phyloP scores from a whole-genome alignment of 2,329 filamentous ascomycete species.

The Fusarium albidum region DNA sequence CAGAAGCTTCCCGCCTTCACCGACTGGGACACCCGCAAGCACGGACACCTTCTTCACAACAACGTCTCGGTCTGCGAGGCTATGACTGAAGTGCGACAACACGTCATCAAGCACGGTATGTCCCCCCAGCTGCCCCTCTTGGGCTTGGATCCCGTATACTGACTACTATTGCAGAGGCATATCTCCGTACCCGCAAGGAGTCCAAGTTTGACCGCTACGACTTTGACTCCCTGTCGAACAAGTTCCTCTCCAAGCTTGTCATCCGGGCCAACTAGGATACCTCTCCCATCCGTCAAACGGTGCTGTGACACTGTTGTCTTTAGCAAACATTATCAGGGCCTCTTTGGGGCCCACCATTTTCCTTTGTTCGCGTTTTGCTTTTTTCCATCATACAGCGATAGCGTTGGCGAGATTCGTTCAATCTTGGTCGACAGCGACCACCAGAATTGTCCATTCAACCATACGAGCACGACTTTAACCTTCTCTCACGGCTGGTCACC shows the following conservation, averaged over 20 bases:
- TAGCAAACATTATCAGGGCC: conserved; percentile 18
- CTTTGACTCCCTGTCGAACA: conserved; percentile 96
- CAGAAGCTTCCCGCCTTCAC: conserved; percentile 93
- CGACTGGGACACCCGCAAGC: conserved; percentile 93
- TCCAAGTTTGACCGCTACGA: conserved; percentile 89
- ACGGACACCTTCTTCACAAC: conserved; percentile 89
- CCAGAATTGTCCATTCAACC: conserved; percentile 37
- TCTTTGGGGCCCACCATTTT: conserved; percentile 32
- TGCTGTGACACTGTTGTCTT: conserved; percentile 32
- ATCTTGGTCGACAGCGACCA: conserved; percentile 44
- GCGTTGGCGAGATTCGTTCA: conserved; percentile 52
- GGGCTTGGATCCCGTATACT: conserved; percentile 14
- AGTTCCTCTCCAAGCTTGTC: conserved; percentile 95
- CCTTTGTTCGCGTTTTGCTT: conserved; percentile 43
- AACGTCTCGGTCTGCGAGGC: conserved; percentile 93
- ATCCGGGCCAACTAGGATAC: conserved; percentile 83
- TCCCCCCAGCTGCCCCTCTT: conserved; percentile 19
- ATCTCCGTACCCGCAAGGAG: conserved; percentile 80
- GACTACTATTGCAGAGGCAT: conserved; percentile 70
- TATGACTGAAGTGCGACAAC: conserved; percentile 93
- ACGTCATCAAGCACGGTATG: conserved; percentile 94
- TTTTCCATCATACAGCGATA: conserved; percentile 55
- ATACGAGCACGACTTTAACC: conserved; percentile 39
- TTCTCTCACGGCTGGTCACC: conserved; percentile 47
- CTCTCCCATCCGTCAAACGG: conserved; percentile 6